Base-by-base conservation (phyloP, 441 rosid species). In the Biscutella laevigata region DNA sequence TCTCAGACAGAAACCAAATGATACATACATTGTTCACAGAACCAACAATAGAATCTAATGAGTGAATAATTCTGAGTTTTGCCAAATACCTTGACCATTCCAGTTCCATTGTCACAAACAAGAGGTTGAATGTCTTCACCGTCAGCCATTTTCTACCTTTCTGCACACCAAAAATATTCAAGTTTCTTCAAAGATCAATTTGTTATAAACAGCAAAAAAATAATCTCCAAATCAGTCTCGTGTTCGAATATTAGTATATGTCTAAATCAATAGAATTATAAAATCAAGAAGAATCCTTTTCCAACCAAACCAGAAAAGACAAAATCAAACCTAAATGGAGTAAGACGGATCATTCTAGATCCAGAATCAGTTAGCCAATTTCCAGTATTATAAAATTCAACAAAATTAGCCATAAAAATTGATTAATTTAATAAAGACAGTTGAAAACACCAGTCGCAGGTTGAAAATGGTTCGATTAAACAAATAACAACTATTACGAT, bases 91-190 rank as follows among this genome's bases (percentile, higher is more conserved):
- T 74, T 77, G 39, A 77, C 79, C 82, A 77, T 74, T 61, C 79
- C 79, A 41, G 82, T 74, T 39, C 79, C 82, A 67, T 77, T 77
- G 73, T 77, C 79, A 22, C 77, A 77, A 32, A 77, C 83, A 56
- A 77, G 77, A 39, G 80, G 80, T 57, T 77, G 76, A 72, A 74
- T 74, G 55, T 74, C 81, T 33, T 71, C 80, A 35, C 62, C 68
- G 8, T 72, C 78, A 6, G 80, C 80, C 83, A 78, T 22, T 22
- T 22, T 61, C 62, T 64, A 62, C n/a, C 25, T 28, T 54, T 22
- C 68, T 74, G 67, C 40, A 43, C 48, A 36, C 16, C 39, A 2
- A 47, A 46, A 5, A 15, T 16, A 32, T 6, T n/a, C n/a, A n/a
- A n/a, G n/a, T n/a, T n/a, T 22, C 19, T 14, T 0, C 9, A 42